Evolutionary conservation across 2,329 filamentous ascomycete genomes (phyloP).

Genomic region (Aspergillus transmontanensis): DNA sequence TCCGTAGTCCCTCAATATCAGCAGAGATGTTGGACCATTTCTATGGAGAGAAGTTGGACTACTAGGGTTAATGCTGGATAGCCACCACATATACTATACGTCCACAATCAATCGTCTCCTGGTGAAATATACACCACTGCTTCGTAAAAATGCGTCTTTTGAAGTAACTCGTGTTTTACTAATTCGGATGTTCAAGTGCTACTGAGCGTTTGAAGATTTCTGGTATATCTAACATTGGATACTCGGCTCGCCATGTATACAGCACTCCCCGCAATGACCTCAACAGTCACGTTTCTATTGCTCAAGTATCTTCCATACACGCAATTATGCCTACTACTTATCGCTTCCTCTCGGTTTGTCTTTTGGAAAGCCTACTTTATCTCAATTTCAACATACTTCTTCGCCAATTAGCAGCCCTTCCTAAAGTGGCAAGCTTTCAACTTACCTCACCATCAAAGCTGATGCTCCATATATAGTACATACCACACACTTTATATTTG

Average conservation of each 20-base stretch:
- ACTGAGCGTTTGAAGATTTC: not conserved
- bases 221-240: not conserved
- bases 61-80: conserved; percentile 1
- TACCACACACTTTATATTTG: not conserved
- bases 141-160: not conserved
- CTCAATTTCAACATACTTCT: no score
- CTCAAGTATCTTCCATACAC: not conserved
- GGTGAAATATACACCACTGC: not conserved
- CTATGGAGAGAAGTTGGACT: not conserved
- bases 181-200: not conserved
- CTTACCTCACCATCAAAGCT: not conserved
- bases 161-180: not conserved
- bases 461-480: not conserved
- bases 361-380: not conserved
- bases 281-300: not conserved
- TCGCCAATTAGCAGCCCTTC: not conserved
- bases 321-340: not conserved
- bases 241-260: not conserved
- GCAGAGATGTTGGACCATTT: not conserved
- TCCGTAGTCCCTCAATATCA: not conserved
- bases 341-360: no score
- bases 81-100: not conserved
- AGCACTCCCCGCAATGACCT: not conserved
- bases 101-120: not conserved
- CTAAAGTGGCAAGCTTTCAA: not conserved